Percentiles rank a stretch among this genome's conserved stretches.
These are phyloP conservation scores for Coniochaeta hoffmannii DNA, from an alignment of 2,329 filamentous ascomycete species.

Conservation along the genomic window DNA sequence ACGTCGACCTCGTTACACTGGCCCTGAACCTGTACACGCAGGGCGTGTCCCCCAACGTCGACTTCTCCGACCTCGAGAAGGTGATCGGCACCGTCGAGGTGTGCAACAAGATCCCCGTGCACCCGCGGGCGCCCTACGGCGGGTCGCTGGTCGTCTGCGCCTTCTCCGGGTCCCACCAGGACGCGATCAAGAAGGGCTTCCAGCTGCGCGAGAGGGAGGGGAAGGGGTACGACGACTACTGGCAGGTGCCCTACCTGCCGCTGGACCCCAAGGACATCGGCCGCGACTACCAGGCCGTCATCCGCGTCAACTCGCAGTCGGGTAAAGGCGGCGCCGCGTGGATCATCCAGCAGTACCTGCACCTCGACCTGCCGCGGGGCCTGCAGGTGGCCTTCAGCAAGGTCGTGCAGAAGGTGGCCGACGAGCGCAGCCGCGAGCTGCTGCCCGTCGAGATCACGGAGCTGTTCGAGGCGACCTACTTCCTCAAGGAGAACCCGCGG, in stretches of 20 bases:
- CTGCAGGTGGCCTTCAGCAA: conserved; percentile 87
- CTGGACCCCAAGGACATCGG: conserved; percentile 91
- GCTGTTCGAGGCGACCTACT: conserved; percentile 86
- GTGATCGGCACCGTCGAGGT: conserved; percentile 87
- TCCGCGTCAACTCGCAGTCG: conserved; percentile 93
- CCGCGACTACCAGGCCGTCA: conserved; percentile 94
- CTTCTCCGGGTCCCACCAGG: conserved; percentile 88
- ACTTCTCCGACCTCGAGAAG: conserved; percentile 82
- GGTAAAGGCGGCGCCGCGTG: conserved; percentile 93
- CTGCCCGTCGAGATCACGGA: conserved; percentile 74
- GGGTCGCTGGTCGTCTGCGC: conserved; percentile 84
- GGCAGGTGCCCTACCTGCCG: conserved; percentile 87
- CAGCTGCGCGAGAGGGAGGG: conserved; percentile 50
- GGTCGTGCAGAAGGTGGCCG: conserved; percentile 76
- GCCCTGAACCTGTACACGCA: conserved; percentile 94
- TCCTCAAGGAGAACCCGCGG: conserved; percentile 72
- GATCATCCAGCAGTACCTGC: conserved; percentile 83
- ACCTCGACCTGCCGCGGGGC: conserved; percentile 87
- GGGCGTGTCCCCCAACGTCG: conserved; percentile 74
- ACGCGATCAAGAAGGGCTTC: conserved; percentile 93
- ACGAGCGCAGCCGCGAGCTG: conserved; percentile 76
- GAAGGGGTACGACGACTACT: conserved; percentile 52
- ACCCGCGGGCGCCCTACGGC: conserved; percentile 83
- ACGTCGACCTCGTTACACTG: conserved; percentile 89
- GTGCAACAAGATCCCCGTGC: conserved; percentile 91